Evolutionary conservation across 2,329 filamentous ascomycete genomes (phyloP).

Genomic region (Rhynchosporium secalis): DNA sequence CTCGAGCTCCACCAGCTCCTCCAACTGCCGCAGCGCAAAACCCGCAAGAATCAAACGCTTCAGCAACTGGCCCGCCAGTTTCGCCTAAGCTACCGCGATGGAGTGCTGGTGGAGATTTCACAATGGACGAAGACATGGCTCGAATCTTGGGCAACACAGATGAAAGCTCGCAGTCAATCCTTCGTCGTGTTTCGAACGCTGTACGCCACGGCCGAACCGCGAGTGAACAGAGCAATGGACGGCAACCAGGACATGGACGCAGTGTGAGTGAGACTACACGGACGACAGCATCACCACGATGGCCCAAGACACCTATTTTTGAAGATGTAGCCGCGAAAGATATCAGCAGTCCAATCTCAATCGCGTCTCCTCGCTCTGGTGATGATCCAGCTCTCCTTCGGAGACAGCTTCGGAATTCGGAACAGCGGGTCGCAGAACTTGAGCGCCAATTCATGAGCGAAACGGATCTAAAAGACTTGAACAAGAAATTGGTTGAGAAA

Average conservation of each 20-base stretch:
- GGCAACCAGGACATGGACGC: conserved; percentile 54
- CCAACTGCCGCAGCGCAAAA: conserved; percentile 22
- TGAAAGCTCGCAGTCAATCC: conserved; percentile 73
- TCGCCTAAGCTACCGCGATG: conserved; percentile 71
- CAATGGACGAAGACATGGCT: conserved; percentile 93
- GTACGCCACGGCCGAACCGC: conserved; percentile 90
- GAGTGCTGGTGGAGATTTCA: conserved; percentile 84
- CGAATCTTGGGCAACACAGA: conserved; percentile 75
- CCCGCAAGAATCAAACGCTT: conserved; percentile 51
- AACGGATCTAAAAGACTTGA: conserved; percentile 57
- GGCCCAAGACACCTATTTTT: conserved; percentile 64
- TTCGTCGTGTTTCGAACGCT: conserved; percentile 88
- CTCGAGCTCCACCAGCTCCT: conserved; percentile 39
- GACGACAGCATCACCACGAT: conserved; percentile 63
- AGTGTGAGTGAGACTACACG: conserved; percentile 68
- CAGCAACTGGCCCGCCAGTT: conserved; percentile 40
- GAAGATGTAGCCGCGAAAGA: conserved; percentile 58
- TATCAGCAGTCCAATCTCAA: conserved; percentile 70
- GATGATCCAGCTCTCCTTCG: conserved; percentile 69
- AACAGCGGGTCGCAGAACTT: conserved; percentile 83
- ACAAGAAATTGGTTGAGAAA: conserved; percentile 87
- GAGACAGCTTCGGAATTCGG: conserved; percentile 76
- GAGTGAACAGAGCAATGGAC: conserved; percentile 59
- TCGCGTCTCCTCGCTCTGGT: conserved; percentile 54
- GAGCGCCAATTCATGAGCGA: conserved; percentile 72